A percentile compares a stretch with the other conserved stretches of the same genome.
Evolutionary conservation across 495 filamentous ascomycete species (phyloP).

Genomic region (Bacidia rubella): DNA sequence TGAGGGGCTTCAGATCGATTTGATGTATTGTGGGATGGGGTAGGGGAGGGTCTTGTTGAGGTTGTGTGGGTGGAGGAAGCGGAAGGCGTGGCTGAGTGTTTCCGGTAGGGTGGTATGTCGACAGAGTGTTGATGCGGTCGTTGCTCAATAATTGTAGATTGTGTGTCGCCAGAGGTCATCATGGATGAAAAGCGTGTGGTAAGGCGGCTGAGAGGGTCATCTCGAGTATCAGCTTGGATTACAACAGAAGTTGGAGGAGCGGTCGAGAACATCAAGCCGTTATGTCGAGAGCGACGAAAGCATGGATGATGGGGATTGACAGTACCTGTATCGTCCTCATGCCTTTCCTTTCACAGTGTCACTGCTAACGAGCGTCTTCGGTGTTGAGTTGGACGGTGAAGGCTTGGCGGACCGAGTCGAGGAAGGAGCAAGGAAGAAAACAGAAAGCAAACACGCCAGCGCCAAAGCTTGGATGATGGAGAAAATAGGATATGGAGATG

Average conservation of each 20-base stretch:
- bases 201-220: not conserved
- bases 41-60: not conserved
- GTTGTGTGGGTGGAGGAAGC: conserved; percentile 23
- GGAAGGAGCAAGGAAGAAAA: not conserved
- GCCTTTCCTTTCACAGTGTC: no score
- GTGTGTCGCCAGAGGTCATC: not conserved
- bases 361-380: no score
- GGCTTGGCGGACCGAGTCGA: not conserved
- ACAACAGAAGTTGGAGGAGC: not conserved
- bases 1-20: conserved; percentile 8
- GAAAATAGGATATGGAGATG: not conserved
- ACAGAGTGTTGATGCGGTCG: not conserved
- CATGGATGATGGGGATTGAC: not conserved
- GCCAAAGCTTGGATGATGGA: no score
- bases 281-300: not conserved
- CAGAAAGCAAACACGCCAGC: not conserved
- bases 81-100: conserved; percentile 32
- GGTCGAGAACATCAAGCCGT: not conserved
- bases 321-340: not conserved
- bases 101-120: conserved; percentile 22
- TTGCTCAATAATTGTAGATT: conserved; percentile 1
- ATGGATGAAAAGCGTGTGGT: not conserved
- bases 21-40: not conserved
- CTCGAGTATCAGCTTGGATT: not conserved
- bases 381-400: conserved; percentile 20